Evolutionary conservation across 345 rosid species (phyloP).

Genomic region (Cardiospermum halicacabum): DNA sequence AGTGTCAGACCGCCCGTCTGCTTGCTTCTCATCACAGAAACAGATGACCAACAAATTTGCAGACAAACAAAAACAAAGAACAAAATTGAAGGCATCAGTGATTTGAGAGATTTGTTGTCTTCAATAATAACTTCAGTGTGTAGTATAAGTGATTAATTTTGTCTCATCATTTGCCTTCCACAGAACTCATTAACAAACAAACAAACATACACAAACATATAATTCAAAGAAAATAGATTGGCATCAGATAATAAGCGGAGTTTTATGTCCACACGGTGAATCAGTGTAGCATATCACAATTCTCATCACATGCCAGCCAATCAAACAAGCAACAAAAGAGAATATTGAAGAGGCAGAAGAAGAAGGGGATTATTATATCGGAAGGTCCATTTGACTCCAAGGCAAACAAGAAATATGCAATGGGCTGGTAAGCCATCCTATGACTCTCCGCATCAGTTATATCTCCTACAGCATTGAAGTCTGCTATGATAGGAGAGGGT

Average conservation of each 20-base stretch:
- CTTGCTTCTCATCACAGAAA: constrained; percentile 62
- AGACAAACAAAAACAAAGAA: background rate
- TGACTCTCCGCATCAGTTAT: constrained; percentile 46
- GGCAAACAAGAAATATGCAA: constrained; percentile 31
- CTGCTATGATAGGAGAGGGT: constrained; percentile 33
- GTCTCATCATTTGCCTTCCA: constrained; percentile 50
- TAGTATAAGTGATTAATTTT: constrained; percentile 36
- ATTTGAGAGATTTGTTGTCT: constrained; percentile 42
- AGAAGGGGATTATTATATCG: constrained; percentile 17
- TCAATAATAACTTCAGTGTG: constrained; percentile 45
- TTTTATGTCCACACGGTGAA: constrained; percentile 28
- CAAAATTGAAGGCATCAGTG: constrained; percentile 49
- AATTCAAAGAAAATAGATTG: background rate
- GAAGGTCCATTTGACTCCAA: constrained; percentile 57
- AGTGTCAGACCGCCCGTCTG: constrained; percentile 95
- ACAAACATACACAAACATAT: too few species aligned
- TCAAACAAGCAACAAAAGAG: background rate
- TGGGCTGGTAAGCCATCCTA: constrained; percentile 66
- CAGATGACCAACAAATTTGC: background rate
- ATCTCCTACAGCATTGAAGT: constrained; percentile 32
- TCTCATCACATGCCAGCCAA: constrained; percentile 39
- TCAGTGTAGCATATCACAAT: constrained; percentile 49
- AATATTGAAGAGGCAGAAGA: background rate
- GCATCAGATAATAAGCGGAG: constrained; percentile 69
- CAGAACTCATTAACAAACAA: background rate